Evolutionary conservation across 805 yeast species (phyloP).

Genomic region (Pichia scutulata): DNA sequence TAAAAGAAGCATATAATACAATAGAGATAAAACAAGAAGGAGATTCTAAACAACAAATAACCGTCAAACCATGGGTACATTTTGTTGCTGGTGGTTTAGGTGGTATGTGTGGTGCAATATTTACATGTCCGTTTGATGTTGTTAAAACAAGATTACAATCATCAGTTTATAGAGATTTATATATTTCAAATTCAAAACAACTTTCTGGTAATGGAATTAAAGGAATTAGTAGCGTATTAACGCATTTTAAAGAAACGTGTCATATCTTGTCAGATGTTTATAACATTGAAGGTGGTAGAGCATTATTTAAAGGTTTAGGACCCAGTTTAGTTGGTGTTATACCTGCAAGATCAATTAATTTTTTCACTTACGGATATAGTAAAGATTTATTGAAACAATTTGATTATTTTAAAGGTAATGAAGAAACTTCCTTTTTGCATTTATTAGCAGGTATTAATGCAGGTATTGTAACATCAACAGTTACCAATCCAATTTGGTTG

Average conservation of each 20-base stretch:
- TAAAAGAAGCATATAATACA: slow-evolving; percentile 30
- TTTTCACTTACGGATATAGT: slow-evolving; percentile 92
- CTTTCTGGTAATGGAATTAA: not conserved
- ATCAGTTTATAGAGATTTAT: slow-evolving; percentile 61
- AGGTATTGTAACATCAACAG: slow-evolving; percentile 90
- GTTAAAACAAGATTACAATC: slow-evolving; percentile 94
- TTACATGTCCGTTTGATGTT: slow-evolving; percentile 92
- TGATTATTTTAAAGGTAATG: slow-evolving; percentile 55
- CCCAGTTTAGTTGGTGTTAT: slow-evolving; percentile 96
- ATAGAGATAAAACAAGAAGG: slow-evolving; percentile 12
- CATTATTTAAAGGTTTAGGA: slow-evolving; percentile 90
- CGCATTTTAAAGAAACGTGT: slow-evolving; percentile 80
- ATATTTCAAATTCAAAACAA: slow-evolving; percentile 22
- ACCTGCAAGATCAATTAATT: slow-evolving; percentile 95
- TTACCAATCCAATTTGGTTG: slow-evolving; percentile 97
- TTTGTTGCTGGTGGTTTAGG: slow-evolving; percentile 91
- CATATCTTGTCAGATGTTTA: slow-evolving; percentile 64
- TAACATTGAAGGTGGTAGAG: slow-evolving; percentile 69
- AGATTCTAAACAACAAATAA: not conserved
- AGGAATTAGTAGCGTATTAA: slow-evolving; percentile 23
- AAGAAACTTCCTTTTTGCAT: slow-evolving; percentile 82
- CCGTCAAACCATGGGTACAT: slow-evolving; percentile 59
- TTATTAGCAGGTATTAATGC: slow-evolving; percentile 82
- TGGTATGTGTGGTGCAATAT: slow-evolving; percentile 96
- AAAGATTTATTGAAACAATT: slow-evolving; percentile 60